These are phyloP conservation scores for Aspergillus cristatus DNA, from an alignment of 495 filamentous ascomycete genomes.

Conservation along the genomic window DNA sequence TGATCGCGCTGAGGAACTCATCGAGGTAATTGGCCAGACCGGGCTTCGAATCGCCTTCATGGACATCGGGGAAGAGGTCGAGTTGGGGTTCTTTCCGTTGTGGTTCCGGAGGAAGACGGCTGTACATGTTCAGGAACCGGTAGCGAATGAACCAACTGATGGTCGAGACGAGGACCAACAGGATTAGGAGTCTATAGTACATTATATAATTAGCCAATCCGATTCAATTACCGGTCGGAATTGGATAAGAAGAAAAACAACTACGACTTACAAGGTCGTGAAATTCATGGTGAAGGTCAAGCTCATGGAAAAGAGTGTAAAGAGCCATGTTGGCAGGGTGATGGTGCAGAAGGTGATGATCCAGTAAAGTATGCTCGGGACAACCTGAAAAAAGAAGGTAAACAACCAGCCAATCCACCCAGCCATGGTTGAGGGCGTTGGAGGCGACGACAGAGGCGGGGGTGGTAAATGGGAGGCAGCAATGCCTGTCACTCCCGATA, in stretches of 20 bases:
- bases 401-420: conserved; percentile 37
- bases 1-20: conserved; percentile 98
- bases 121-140: conserved; percentile 91
- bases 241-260: not conserved
- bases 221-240: too few relatives aligned
- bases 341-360: conserved; percentile 78
- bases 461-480: conserved; percentile 15
- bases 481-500: conserved; percentile 14
- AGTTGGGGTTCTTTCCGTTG: conserved; percentile 93
- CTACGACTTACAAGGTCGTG: conserved; percentile 66
- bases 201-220: conserved; percentile 6
- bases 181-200: conserved; percentile 60
- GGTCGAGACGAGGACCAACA: conserved; percentile 64
- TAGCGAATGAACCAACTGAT: conserved; percentile 91
- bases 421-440: conserved; percentile 33
- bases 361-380: conserved; percentile 76
- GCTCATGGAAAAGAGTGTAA: conserved; percentile 90
- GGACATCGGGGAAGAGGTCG: conserved; percentile 86
- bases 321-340: conserved; percentile 80
- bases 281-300: conserved; percentile 97
- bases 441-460: conserved; percentile 18
- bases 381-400: conserved; percentile 32
- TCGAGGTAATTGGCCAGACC: conserved; percentile 92
- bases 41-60: conserved; percentile 82
- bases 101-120: conserved; percentile 82